Evolutionary conservation across 140 eudicot species (phyloP), one percentile per base, ranked within the genome.

Genomic region (Ambrosia hybrid): DNA sequence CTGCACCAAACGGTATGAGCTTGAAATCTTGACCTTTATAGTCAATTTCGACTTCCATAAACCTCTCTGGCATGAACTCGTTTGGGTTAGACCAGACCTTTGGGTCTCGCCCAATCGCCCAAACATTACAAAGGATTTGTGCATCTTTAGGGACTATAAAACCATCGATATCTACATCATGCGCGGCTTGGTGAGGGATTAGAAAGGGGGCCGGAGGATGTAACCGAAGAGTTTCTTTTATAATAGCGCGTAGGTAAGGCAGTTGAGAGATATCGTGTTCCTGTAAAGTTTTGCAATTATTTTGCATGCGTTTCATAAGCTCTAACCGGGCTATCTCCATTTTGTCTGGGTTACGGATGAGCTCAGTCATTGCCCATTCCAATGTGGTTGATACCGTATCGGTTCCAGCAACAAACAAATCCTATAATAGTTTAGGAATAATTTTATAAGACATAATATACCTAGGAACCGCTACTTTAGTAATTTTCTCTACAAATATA

Each of bases 81-180:
- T 72, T 56, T 8, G 76, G 57, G 57, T 26, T 33, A 11, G 76
- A 12, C 78, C 78, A 73, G 49, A 60, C 33, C 4, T 15, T 49
- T 30, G 78, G 71, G 56, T 73, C 78, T 37, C 78, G 34, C n/a
- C 78, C 77, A 14, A 74, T 74, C 8, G 71, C 78, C 71, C 62
- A 74, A 63, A 61, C 70, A 51, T 74, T 74, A 46, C 69, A 59
- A 3, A 59, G 15, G 33, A 72, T 61, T 72, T 72, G 77, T 43
- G 77, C 68, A 30, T 51, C 56, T 51, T 61, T 62, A 15, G 78
- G 78, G 13, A 73, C 61, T 2, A 73, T 41, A n/a, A 73, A 73
- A 9, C 78, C 78, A 49, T 36, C 9, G 17, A 73, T 39, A 49
- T 73, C 78, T 36, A 73, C 53, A 4, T 62, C 70, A 33, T 21